Percentiles rank a stretch among this genome's conserved stretches.
Evolutionary conservation across 495 filamentous ascomycete genomes (phyloP).

Genomic region (Xanthoparmelia taractica): DNA sequence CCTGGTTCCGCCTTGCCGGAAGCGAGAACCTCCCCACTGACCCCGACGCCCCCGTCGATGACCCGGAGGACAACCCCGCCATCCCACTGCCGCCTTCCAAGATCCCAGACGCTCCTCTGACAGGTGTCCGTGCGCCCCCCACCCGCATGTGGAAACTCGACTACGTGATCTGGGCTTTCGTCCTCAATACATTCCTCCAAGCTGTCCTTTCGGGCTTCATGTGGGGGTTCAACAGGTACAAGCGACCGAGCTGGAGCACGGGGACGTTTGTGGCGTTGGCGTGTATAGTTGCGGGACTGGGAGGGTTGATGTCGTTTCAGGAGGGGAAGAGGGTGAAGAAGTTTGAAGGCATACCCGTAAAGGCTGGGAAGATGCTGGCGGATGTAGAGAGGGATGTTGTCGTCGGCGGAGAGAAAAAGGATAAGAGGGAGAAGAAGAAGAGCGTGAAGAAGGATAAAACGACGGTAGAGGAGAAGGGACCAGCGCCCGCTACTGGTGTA

Average conservation of each 20-base stretch:
- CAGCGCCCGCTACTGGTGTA: not conserved
- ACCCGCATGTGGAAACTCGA: slow-evolving; percentile 70
- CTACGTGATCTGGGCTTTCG: slow-evolving; percentile 66
- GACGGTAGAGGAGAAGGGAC: slow-evolving; percentile 1
- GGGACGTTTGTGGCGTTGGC: slow-evolving; percentile 66
- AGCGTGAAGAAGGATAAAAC: not conserved
- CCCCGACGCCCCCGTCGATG: slow-evolving; percentile 3
- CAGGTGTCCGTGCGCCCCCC: slow-evolving; percentile 55
- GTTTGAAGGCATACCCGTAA: slow-evolving; percentile 25
- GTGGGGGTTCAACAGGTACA: slow-evolving; percentile 67
- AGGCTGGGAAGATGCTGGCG: slow-evolving; percentile 20
- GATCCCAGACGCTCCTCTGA: slow-evolving; percentile 50
- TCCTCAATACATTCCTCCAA: slow-evolving; percentile 72
- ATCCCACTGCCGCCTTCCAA: slow-evolving; percentile 51
- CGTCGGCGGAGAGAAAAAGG: slow-evolving; percentile 16
- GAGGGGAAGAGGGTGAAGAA: slow-evolving; percentile 39
- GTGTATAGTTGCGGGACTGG: slow-evolving; percentile 58
- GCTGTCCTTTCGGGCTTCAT: slow-evolving; percentile 62
- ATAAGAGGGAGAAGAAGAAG: slow-evolving; percentile 11
- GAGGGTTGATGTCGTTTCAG: slow-evolving; percentile 57
- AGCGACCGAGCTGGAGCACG: slow-evolving; percentile 65
- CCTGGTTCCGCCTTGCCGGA: slow-evolving; percentile 62
- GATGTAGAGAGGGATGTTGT: slow-evolving; percentile 25
- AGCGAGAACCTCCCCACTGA: slow-evolving; percentile 33
- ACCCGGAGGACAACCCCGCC: slow-evolving; percentile 35